phyloP scores from a whole-genome alignment of 768 basidiomycete species.

The Phaffia tasmanica region DNA sequence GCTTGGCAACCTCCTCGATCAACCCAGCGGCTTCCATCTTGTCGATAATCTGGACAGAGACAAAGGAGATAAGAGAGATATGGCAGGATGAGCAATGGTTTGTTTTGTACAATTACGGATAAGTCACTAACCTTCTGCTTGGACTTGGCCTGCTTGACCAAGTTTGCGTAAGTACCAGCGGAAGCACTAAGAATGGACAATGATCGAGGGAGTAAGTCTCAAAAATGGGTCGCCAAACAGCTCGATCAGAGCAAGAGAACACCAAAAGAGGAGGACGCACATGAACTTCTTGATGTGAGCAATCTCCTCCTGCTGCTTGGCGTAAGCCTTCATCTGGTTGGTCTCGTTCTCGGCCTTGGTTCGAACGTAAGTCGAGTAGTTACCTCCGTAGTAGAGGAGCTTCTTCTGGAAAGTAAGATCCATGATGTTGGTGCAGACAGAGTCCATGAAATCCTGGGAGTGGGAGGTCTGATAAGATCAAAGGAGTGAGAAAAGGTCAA shows the following conservation, averaged over 20 bases:
- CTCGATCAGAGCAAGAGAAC: neutral
- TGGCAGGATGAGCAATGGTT: neutral
- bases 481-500: neutral
- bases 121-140: slow-evolving; percentile 61
- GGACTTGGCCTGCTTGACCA: slow-evolving; percentile 96
- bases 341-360: slow-evolving; percentile 96
- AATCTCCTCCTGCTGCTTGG: slow-evolving; percentile 98
- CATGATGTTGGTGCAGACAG: slow-evolving; percentile 93
- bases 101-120: neutral
- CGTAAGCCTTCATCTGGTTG: slow-evolving; percentile 99
- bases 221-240: neutral
- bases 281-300: slow-evolving; percentile 91
- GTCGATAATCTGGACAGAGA: slow-evolving; percentile 63
- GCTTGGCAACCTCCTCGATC: slow-evolving; percentile 74
- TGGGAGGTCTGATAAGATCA: slow-evolving; percentile 54
- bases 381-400: slow-evolving; percentile 86
- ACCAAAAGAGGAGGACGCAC: neutral
- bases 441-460: slow-evolving; percentile 99
- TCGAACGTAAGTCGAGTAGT: slow-evolving; percentile 93
- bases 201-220: neutral
- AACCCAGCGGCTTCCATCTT: slow-evolving; percentile 99
- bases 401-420: slow-evolving; percentile 84
- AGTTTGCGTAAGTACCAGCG: slow-evolving; percentile 98
- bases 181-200: slow-evolving; percentile 58
- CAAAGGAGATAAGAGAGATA: neutral